A percentile compares a stretch with the other conserved stretches of the same genome.
Conservation (phyloP, 768 basidiomycete species). For the Cyclocybe cylindracea region DNA sequence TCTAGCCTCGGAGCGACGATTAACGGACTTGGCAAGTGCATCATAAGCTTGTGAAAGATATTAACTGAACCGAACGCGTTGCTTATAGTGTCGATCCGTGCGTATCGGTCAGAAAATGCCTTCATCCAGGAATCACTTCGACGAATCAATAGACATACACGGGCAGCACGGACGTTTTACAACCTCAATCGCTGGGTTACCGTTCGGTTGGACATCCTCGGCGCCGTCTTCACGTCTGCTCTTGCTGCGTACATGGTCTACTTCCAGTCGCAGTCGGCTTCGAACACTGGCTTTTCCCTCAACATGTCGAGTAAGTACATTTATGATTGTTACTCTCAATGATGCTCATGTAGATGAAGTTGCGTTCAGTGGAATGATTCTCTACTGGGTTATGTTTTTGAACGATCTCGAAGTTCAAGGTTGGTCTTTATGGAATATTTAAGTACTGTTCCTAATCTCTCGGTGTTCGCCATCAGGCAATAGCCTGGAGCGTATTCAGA, state of each 20-base stretch:
- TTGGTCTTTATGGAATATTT: conserved; percentile 3
- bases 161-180: conserved; percentile 46
- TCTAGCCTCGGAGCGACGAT: conserved; percentile 56
- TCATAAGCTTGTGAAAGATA: no score
- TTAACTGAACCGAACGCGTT: not conserved
- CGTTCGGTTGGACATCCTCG: conserved; percentile 57
- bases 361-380: conserved; percentile 55
- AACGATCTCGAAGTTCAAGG: conserved; percentile 46
- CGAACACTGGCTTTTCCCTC: conserved; percentile 51
- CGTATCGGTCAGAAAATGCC: conserved; percentile 55
- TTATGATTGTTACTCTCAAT: not conserved
- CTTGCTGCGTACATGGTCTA: conserved; percentile 57
- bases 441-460: not conserved
- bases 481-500: conserved; percentile 70
- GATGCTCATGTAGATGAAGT: conserved; percentile 25
- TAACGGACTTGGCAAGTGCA: conserved; percentile 45
- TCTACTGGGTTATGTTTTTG: conserved; percentile 46
- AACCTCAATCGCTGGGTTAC: conserved; percentile 46
- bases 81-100: conserved; percentile 52
- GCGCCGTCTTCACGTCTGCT: conserved; percentile 50
- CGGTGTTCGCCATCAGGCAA: no score
- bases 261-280: conserved; percentile 37
- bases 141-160: conserved; percentile 54
- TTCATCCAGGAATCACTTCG: conserved; percentile 44
- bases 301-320: conserved; percentile 44